A percentile compares a stretch with the other conserved stretches of the same genome.
These are phyloP conservation scores for Cladosporium sp. DNA, from an alignment of 2,329 filamentous ascomycete species.

Conservation along the genomic window DNA sequence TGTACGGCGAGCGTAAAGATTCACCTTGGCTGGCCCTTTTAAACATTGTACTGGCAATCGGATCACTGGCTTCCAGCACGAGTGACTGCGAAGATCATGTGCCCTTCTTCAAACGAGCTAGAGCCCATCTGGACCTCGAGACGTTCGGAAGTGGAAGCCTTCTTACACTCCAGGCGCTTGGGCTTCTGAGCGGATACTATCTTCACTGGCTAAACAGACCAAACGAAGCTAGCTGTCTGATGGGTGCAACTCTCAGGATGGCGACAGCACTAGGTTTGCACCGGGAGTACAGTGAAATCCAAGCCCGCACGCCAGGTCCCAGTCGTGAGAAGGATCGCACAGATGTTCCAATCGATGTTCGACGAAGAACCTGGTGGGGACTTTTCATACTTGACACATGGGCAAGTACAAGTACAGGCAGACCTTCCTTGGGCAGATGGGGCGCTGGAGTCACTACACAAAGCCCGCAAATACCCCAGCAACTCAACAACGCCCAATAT, in stretches of 20 bases:
- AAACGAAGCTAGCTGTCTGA: constrained; percentile 30
- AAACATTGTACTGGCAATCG: constrained; percentile 31
- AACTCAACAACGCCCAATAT: constrained; percentile 33
- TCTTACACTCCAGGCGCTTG: constrained; percentile 28
- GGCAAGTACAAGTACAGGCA: constrained; percentile 66
- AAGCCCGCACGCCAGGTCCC: constrained; percentile 37
- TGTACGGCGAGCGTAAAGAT: constrained; percentile 27
- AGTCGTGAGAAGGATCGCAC: constrained; percentile 33
- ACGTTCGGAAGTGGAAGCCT: constrained; percentile 29
- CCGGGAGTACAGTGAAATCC: constrained; percentile 29
- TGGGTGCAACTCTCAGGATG: constrained; percentile 32
- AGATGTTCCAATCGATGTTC: constrained; percentile 55
- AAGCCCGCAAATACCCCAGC: constrained; percentile 47
- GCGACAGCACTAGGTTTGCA: constrained; percentile 31
- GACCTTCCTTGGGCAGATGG: constrained; percentile 65
- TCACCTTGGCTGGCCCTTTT: constrained; percentile 30
- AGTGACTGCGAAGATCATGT: constrained; percentile 27
- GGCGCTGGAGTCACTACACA: constrained; percentile 65
- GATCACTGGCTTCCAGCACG: constrained; percentile 26
- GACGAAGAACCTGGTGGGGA: constrained; percentile 70
- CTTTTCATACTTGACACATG: constrained; percentile 71
- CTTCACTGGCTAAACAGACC: constrained; percentile 32
- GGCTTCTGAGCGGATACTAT: constrained; percentile 30
- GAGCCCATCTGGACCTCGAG: constrained; percentile 27
- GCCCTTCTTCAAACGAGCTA: constrained; percentile 28